A percentile compares a stretch with the other conserved stretches of the same genome.
Evolutionary conservation across 139 green algal species (phyloP).

Genomic region (Haematococcus lacustris): DNA sequence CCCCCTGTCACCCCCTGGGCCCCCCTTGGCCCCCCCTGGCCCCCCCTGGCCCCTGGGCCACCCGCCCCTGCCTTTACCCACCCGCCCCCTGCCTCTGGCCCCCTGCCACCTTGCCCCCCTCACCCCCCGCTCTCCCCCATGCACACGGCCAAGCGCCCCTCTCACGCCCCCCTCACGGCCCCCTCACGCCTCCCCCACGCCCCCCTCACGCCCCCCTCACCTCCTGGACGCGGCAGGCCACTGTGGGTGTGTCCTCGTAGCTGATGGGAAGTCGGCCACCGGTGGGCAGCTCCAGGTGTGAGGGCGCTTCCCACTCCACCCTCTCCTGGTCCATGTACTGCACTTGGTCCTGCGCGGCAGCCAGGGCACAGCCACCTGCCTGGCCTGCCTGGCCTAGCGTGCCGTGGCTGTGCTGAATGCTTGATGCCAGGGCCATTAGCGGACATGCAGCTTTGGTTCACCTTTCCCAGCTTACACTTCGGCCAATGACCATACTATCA

Average conservation of each 20-base stretch:
- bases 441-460: no score
- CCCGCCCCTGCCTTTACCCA: background rate
- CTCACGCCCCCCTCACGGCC: background rate
- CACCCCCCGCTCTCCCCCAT: background rate
- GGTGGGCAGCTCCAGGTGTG: constrained; percentile 28
- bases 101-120: no score
- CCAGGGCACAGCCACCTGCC: constrained; percentile 3
- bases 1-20: no score
- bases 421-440: constrained; percentile 1
- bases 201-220: background rate
- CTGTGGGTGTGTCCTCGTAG: constrained; percentile 23
- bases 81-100: background rate
- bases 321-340: constrained; percentile 13
- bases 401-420: no score
- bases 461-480: no score
- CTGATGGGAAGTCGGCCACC: constrained; percentile 24
- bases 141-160: background rate
- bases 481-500: background rate
- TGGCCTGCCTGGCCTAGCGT: no score
- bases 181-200: background rate
- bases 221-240: constrained; percentile 17
- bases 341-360: background rate
- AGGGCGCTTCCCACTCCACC: constrained; percentile 33
- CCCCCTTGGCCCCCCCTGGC: no score
- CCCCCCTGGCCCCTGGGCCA: background rate